Conservation (phyloP, 345 rosid genomes). For the Clausena lansium region DNA sequence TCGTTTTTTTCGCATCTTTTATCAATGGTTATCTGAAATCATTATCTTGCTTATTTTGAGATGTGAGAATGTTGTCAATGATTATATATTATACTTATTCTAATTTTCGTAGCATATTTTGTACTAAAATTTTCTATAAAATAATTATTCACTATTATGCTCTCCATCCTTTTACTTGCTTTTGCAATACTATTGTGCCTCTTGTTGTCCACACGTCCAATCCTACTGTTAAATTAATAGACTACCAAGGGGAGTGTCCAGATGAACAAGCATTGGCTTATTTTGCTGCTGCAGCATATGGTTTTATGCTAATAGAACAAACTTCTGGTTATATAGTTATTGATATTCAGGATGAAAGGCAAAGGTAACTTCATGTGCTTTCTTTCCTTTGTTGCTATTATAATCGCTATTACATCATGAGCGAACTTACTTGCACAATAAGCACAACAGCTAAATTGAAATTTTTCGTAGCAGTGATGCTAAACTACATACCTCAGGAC, state of each 20-base stretch:
- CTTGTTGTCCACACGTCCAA: conserved; percentile 60
- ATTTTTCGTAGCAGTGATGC: background rate
- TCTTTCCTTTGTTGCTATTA: conserved; percentile 8
- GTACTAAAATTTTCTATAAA: background rate
- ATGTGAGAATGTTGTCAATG: background rate
- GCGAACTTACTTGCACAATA: background rate
- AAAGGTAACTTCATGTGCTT: conserved; percentile 51
- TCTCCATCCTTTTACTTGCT: background rate
- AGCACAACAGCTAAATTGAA: background rate
- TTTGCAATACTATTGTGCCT: conserved; percentile 89
- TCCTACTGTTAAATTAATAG: conserved; percentile 63
- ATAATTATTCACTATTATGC: background rate
- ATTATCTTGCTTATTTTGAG: background rate
- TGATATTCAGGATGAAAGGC: conserved; percentile 76
- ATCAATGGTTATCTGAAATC: background rate
- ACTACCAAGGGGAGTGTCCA: conserved; percentile 99
- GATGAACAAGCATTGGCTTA: conserved; percentile 96
- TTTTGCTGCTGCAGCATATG: conserved; percentile 91
- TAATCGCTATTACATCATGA: background rate
- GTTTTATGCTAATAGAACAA: conserved; percentile 89
- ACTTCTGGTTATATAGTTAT: conserved; percentile 92
- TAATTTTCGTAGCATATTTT: background rate
- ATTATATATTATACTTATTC: background rate
- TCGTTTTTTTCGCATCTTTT: background rate
- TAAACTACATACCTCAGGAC: background rate